Conservation (phyloP, 352 stramenopile genomes). For the Pythium aristosporum region DNA sequence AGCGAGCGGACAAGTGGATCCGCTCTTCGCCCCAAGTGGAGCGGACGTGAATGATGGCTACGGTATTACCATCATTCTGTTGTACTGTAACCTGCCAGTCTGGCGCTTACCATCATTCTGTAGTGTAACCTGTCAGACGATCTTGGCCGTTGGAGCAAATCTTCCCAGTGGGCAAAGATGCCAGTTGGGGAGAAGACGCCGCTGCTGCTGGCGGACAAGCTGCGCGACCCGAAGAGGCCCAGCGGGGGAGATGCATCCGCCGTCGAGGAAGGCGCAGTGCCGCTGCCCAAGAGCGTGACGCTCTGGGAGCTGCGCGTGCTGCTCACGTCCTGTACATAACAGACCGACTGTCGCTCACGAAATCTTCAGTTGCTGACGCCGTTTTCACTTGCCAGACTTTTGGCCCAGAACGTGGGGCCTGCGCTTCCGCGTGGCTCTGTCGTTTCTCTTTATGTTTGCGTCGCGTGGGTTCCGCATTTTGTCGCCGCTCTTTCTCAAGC, state of each 20-base stretch:
- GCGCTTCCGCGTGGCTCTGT: slow-evolving; percentile 56
- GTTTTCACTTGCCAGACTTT: slow-evolving; percentile 43
- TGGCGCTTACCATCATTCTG: too few relatives aligned
- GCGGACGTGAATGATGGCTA: not conserved
- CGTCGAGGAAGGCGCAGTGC: slow-evolving; percentile 12
- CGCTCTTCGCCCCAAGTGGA: not conserved
- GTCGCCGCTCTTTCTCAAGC: slow-evolving; percentile 68
- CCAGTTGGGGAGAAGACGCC: slow-evolving; percentile 29
- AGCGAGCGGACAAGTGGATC: not conserved
- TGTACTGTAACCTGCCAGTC: not conserved
- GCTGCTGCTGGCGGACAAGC: slow-evolving; percentile 15
- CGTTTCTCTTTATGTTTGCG: slow-evolving; percentile 69
- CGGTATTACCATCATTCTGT: too few relatives aligned
- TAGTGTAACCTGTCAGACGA: not conserved
- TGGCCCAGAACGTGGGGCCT: slow-evolving; percentile 71
- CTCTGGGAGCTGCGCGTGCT: slow-evolving; percentile 66
- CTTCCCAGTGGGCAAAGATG: slow-evolving; percentile 22
- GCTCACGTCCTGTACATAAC: slow-evolving; percentile 60
- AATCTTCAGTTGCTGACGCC: too few relatives aligned
- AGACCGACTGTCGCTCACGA: too few relatives aligned
- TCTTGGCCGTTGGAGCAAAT: not conserved
- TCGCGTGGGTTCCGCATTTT: slow-evolving; percentile 69
- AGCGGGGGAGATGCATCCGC: slow-evolving; percentile 31
- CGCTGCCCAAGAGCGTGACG: slow-evolving; percentile 28
- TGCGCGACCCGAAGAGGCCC: slow-evolving; percentile 26